A percentile compares a stretch with the other conserved stretches of the same genome.
Evolutionary conservation across 1,139 yeast species (phyloP).

Genomic region (Blastobotrys elegans): DNA sequence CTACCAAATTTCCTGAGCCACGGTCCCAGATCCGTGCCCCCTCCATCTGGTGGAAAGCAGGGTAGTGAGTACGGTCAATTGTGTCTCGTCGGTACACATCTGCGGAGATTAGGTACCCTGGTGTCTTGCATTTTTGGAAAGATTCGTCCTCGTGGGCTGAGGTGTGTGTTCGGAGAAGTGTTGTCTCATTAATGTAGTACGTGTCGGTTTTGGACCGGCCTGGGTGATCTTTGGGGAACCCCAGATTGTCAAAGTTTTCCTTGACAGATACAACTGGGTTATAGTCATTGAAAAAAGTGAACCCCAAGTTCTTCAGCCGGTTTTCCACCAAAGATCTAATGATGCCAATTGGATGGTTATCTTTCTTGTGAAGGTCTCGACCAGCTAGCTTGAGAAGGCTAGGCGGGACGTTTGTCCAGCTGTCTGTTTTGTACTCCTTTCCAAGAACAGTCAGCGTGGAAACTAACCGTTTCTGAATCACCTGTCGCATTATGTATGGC

Average conservation of each 20-base stretch:
- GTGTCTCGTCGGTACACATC: conserved; percentile 96
- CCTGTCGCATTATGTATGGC: background rate
- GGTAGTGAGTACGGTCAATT: conserved; percentile 92
- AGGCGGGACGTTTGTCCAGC: conserved; percentile 82
- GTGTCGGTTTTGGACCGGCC: conserved; percentile 93
- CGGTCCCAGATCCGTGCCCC: conserved; percentile 87
- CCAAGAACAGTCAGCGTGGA: conserved; percentile 40
- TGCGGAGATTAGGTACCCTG: conserved; percentile 90
- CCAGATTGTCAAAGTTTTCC: conserved; percentile 86
- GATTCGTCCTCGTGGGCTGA: conserved; percentile 95
- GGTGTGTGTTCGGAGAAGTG: conserved; percentile 84
- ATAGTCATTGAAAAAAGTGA: conserved; percentile 76
- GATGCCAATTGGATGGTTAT: conserved; percentile 85
- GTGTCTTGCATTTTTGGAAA: conserved; percentile 59
- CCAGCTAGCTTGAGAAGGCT: conserved; percentile 65
- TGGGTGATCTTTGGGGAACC: conserved; percentile 88
- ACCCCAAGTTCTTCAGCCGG: conserved; percentile 62
- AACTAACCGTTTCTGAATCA: conserved; percentile 3
- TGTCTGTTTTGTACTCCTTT: conserved; percentile 55
- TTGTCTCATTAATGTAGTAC: conserved; percentile 70
- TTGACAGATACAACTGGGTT: conserved; percentile 75
- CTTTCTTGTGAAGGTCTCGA: conserved; percentile 66
- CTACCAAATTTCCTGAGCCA: conserved; percentile 38
- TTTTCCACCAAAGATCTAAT: conserved; percentile 67
- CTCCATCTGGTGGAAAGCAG: conserved; percentile 97